Percentiles rank a stretch among this genome's conserved stretches.
These are phyloP conservation scores for Cryptococcus sp. DNA, from an alignment of 1,284 basidiomycete species.

Conservation along the genomic window DNA sequence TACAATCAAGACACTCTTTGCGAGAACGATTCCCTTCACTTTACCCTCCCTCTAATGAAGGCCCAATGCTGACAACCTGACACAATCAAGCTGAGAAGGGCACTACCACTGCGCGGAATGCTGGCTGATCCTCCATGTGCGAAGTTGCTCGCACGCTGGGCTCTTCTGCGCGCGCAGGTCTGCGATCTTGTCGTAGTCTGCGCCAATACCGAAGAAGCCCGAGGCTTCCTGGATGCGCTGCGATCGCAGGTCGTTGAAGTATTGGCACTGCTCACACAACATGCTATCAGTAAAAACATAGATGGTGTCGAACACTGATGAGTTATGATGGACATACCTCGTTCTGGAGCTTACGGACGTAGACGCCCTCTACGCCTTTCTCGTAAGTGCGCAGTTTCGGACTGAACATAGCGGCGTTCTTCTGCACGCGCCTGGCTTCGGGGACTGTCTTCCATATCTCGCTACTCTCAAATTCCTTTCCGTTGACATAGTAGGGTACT, in stretches of 20 bases:
- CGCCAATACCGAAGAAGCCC: constrained; percentile 84
- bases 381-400: constrained; percentile 48
- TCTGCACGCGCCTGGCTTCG: constrained; percentile 62
- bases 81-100: neutral
- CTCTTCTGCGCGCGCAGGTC: constrained; percentile 38
- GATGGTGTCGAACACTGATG: neutral
- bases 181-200: constrained; percentile 75
- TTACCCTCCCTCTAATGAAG: too few species aligned
- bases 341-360: constrained; percentile 68
- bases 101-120: constrained; percentile 6
- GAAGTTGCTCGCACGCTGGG: constrained; percentile 65
- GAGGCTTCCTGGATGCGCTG: constrained; percentile 68
- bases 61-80: too few species aligned
- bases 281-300: neutral
- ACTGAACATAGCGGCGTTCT: constrained; percentile 49
- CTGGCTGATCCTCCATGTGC: constrained; percentile 32
- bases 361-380: constrained; percentile 66
- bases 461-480: constrained; percentile 73
- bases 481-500: constrained; percentile 84
- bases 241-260: constrained; percentile 39
- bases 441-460: constrained; percentile 66
- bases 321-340: constrained; percentile 69
- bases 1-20: too few species aligned
- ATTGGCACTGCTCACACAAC: constrained; percentile 35
- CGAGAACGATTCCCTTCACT: too few species aligned